A percentile compares a stretch with the other conserved stretches of the same genome.
Evolutionary conservation across 2,329 filamentous ascomycete species (phyloP).

Genomic region (Penicillium italicum): DNA sequence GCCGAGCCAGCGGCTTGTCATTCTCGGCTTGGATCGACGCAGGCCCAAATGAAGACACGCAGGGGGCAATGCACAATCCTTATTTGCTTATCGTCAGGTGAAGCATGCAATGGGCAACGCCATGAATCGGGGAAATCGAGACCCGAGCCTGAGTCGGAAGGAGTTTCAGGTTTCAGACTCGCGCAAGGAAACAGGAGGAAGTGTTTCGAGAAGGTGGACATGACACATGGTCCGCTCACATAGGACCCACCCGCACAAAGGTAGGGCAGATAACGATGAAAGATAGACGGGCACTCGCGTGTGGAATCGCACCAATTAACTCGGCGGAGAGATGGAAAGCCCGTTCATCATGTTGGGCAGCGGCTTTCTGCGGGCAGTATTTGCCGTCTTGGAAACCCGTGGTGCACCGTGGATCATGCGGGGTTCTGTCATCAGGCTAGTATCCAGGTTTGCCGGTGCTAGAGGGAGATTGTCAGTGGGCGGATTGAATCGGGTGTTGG

Average conservation of each 20-base stretch:
- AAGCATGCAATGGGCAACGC: neutral
- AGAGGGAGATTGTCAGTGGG: constrained; percentile 45
- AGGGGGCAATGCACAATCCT: neutral
- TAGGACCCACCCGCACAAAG: constrained; percentile 1
- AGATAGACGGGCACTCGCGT: constrained; percentile 9
- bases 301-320: constrained; percentile 22
- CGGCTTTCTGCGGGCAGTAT: constrained; percentile 43
- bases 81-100: neutral
- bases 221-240: neutral
- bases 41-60: neutral
- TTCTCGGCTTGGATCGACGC: constrained; percentile 1
- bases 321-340: constrained; percentile 36
- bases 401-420: constrained; percentile 87
- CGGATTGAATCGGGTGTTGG: constrained; percentile 6
- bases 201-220: neutral
- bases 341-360: constrained; percentile 44
- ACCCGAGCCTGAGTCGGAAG: neutral
- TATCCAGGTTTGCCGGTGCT: constrained; percentile 79
- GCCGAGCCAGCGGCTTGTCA: constrained; percentile 18
- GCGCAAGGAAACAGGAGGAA: neutral
- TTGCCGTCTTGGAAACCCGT: constrained; percentile 48
- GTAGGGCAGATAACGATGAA: neutral
- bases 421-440: constrained; percentile 85
- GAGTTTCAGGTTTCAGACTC: neutral
- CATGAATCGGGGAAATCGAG: neutral